A percentile compares a stretch with the other conserved stretches of the same genome.
Conservation (phyloP, 225 moss, liverwort and hornwort species). For the Pseudisothecium myosuroides region DNA sequence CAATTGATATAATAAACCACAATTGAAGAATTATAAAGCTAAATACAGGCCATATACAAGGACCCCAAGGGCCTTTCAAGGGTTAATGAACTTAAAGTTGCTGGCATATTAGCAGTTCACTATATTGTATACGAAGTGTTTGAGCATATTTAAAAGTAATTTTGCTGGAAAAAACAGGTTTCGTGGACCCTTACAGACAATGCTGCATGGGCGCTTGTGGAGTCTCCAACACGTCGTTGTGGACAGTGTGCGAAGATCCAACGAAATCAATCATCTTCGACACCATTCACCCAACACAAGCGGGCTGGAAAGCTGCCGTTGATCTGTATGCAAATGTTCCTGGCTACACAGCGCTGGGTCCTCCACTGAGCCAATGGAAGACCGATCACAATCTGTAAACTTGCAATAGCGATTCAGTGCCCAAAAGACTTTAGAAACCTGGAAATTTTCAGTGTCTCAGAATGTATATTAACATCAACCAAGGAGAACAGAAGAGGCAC, state of each 20-base stretch:
- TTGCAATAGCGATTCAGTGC: background rate
- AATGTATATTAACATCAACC: background rate
- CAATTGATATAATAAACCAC: no score
- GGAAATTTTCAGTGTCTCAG: background rate
- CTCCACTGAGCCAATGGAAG: conserved; percentile 26
- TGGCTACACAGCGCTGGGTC: conserved; percentile 35
- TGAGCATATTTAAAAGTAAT: background rate
- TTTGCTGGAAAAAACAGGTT: conserved; percentile 12
- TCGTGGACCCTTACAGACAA: conserved; percentile 22
- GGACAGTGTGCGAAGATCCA: conserved; percentile 30
- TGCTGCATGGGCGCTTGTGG: conserved; percentile 32
- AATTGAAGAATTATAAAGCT: no score
- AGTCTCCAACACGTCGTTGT: conserved; percentile 15
- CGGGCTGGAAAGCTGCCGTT: conserved; percentile 31
- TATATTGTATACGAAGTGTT: background rate
- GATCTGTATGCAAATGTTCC: conserved; percentile 15
- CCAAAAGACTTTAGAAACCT: background rate
- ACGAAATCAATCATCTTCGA: conserved; percentile 38
- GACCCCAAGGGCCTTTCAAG: no score
- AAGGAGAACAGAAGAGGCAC: background rate
- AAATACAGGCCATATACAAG: no score
- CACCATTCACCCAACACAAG: conserved; percentile 36
- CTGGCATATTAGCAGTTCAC: background rate
- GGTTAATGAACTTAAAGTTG: background rate
- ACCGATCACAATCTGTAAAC: conserved; percentile 8